Percentiles rank a stretch among this genome's conserved stretches.
Evolutionary conservation across 2,329 filamentous ascomycete genomes (phyloP).

Genomic region (Monilinia fructicola): DNA sequence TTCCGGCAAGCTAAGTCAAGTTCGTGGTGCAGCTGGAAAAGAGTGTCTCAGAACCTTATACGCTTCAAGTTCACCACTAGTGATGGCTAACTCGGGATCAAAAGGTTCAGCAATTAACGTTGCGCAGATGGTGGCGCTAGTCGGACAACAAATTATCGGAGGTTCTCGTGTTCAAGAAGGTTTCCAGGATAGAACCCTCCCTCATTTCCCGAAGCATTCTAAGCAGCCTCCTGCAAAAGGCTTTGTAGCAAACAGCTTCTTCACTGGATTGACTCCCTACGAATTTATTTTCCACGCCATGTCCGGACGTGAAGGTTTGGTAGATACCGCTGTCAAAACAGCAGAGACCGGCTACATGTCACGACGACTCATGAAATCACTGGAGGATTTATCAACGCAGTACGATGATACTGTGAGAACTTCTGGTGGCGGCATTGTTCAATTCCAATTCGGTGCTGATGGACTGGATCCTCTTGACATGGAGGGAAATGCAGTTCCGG

Average conservation of each 20-base stretch:
- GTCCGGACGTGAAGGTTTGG: slow-evolving; percentile 94
- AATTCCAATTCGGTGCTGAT: slow-evolving; percentile 97
- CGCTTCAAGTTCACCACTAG: slow-evolving; percentile 85
- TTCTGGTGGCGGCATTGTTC: slow-evolving; percentile 82
- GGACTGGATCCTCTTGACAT: slow-evolving; percentile 95
- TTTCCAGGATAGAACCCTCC: slow-evolving; percentile 91
- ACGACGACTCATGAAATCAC: slow-evolving; percentile 92
- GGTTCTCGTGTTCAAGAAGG: slow-evolving; percentile 90
- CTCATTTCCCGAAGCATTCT: slow-evolving; percentile 92
- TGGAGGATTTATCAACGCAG: slow-evolving; percentile 89
- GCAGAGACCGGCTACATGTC: slow-evolving; percentile 99
- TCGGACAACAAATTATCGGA: slow-evolving; percentile 97
- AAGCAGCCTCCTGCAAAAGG: slow-evolving; percentile 93
- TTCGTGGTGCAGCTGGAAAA: slow-evolving; percentile 86
- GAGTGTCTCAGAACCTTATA: slow-evolving; percentile 89
- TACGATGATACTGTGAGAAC: slow-evolving; percentile 96
- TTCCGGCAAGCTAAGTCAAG: slow-evolving; percentile 86
- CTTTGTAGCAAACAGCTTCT: slow-evolving; percentile 97
- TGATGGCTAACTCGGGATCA: slow-evolving; percentile 97
- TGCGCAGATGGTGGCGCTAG: slow-evolving; percentile 96
- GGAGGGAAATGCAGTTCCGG: slow-evolving; percentile 90
- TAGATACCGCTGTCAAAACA: slow-evolving; percentile 98
- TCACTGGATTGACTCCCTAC: slow-evolving; percentile 81
- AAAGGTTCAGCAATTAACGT: slow-evolving; percentile 98
- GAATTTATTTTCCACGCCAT: slow-evolving; percentile 99